Evolutionary conservation across 2,329 filamentous ascomycete genomes (phyloP), one percentile per base, ranked within the genome.

Genomic region (Diaporthe aspalathi): DNA sequence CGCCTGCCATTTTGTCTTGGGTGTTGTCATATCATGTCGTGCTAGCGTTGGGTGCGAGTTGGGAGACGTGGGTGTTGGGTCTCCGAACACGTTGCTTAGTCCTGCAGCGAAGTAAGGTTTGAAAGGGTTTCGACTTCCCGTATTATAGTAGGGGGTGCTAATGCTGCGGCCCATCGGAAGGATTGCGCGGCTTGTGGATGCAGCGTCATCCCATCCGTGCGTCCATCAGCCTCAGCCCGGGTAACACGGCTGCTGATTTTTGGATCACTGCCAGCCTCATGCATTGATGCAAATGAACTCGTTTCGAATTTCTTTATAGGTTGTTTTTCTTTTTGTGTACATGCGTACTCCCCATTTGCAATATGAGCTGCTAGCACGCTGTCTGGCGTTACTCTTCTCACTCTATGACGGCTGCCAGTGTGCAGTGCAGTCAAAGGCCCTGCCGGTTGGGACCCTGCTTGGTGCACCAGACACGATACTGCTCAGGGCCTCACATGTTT

Each of bases 1-100:
- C 52, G 56, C 65, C 69, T 54, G 45, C 43, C 72, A 73, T 73
- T 17, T 66, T 72, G 57, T 45, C 5, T n/a, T 67, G 20, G 17
- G 17, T 7, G 22, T n/a, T 47, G 27, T 68, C 66, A 68, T 57
- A 24, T 68, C 52, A 49, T 50, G 52, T 57, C 29, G 32, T 60
- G 32, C 14, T 17, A n/a, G 24, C 7, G 1, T 24, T 22, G 17
- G 29, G 43, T 22, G 7, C 7, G 38, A n/a, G 5, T 35, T 14
- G n/a, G n/a, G 43, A 38, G 27, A n/a, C 43, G 45, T 35, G 12
- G 43, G 5, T 5, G 2, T 29, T 38, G n/a, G n/a, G 32, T 24
- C 60, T n/a, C 38, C 20, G 45, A 38, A 50, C 60, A 65, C 60
- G 45, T 38, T 35, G 60, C 60, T 65, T 50, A 45, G 27, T 17